phyloP scores from a whole-genome alignment of 1,284 basidiomycete species.

The Austroboletus novae-zelandiae region DNA sequence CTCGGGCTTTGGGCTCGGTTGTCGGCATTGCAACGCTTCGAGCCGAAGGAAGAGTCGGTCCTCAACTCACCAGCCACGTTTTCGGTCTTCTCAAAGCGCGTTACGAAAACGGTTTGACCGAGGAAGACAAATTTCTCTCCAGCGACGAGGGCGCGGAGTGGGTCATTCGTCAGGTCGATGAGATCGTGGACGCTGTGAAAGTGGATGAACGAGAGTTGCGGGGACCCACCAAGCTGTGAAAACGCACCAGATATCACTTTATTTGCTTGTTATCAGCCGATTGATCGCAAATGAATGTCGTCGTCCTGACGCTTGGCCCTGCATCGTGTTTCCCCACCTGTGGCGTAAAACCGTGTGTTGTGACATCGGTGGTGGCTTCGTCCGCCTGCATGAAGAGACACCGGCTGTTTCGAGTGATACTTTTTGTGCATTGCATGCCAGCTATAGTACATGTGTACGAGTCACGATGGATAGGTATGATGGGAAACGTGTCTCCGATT shows the following conservation, averaged over 20 bases:
- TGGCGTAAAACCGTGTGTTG: conserved; percentile 31
- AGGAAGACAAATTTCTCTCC: conserved; percentile 84
- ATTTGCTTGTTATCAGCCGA: conserved; percentile 31
- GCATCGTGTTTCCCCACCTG: conserved; percentile 37
- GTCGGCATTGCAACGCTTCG: conserved; percentile 91
- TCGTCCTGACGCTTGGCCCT: conserved; percentile 16
- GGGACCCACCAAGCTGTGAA: conserved; percentile 61
- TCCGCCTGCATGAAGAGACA: conserved; percentile 18
- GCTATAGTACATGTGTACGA: conserved; percentile 34
- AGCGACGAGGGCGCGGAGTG: conserved; percentile 91
- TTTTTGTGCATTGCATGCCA: conserved; percentile 29
- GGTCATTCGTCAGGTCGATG: conserved; percentile 87
- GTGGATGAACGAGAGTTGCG: conserved; percentile 42
- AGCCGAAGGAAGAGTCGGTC: conserved; percentile 85
- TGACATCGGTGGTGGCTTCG: conserved; percentile 20
- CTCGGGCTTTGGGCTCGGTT: conserved; percentile 83
- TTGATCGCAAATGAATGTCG: conserved; percentile 27
- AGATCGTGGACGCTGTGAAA: conserved; percentile 69
- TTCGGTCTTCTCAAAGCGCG: conserved; percentile 91
- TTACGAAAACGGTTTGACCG: conserved; percentile 51
- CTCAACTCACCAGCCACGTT: conserved; percentile 89
- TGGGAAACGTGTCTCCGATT: conserved; percentile 26
- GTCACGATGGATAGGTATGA: conserved; percentile 30
- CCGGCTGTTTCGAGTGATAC: conserved; percentile 20
- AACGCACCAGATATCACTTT: conserved; percentile 19